Percentiles rank a stretch among this genome's conserved stretches.
phyloP scores from a whole-genome alignment of 208 protist genomes.

The Leishmania tarentolae region DNA sequence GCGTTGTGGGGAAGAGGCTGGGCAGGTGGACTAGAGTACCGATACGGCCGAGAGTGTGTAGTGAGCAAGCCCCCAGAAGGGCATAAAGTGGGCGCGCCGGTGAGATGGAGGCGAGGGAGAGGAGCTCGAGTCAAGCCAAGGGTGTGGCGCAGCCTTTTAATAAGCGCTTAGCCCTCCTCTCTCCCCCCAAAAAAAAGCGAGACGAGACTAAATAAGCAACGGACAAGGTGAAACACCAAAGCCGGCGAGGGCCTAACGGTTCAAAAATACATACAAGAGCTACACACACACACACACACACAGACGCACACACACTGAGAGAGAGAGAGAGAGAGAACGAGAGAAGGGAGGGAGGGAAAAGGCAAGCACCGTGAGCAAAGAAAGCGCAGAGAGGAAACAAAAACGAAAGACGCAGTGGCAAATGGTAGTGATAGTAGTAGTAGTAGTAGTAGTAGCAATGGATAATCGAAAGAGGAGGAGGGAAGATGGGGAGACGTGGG shows the following conservation, averaged over 20 bases:
- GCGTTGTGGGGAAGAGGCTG: not conserved
- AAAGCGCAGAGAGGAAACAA: not conserved
- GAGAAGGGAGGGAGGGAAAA: not conserved
- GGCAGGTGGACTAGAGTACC: not conserved
- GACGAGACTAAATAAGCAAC: not conserved
- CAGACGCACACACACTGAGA: no score
- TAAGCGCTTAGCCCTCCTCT: not conserved
- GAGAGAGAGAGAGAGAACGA: not conserved
- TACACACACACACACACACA: not conserved
- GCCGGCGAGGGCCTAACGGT: not conserved
- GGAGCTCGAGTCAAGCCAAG: not conserved
- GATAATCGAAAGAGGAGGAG: not conserved
- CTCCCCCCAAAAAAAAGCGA: not conserved
- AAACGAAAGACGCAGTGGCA: not conserved
- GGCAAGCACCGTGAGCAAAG: not conserved
- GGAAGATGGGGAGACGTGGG: not conserved
- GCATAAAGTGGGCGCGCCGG: not conserved
- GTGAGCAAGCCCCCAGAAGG: not conserved
- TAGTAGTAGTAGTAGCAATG: slow-evolving; percentile 3
- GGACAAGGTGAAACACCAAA: not conserved
- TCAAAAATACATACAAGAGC: not conserved
- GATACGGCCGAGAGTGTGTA: not conserved
- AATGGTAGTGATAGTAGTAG: slow-evolving; percentile 1
- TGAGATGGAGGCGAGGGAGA: not conserved
- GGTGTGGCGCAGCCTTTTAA: not conserved